A percentile compares a stretch with the other conserved stretches of the same genome.
Evolutionary conservation across 441 rosid genomes (phyloP).

Genomic region (Brassica hybrid): DNA sequence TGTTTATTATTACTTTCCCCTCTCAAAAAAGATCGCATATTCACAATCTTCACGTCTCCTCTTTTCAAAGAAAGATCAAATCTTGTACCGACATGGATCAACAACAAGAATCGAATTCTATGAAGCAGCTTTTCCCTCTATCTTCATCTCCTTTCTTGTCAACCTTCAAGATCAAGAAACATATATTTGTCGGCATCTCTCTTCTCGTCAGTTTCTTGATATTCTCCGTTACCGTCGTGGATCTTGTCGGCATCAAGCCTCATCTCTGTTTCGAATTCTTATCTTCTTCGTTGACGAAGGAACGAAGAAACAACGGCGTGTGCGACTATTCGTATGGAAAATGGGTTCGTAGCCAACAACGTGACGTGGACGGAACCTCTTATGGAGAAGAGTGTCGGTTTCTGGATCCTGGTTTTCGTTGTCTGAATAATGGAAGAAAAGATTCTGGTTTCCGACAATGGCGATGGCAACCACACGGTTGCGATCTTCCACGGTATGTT

Average conservation of each 20-base stretch:
- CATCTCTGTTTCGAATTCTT: slow-evolving; percentile 48
- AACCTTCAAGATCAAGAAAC: slow-evolving; percentile 39
- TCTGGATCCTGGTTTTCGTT: slow-evolving; percentile 86
- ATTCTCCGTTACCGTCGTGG: slow-evolving; percentile 32
- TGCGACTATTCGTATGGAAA: slow-evolving; percentile 75
- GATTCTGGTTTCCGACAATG: slow-evolving; percentile 70
- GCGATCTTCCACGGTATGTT: slow-evolving; percentile 78
- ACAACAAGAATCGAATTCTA: slow-evolving; percentile 31
- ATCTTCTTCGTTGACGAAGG: background rate
- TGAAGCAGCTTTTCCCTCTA: slow-evolving; percentile 32
- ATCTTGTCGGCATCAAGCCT: slow-evolving; percentile 36
- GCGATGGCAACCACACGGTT: slow-evolving; percentile 86
- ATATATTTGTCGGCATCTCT: slow-evolving; percentile 28
- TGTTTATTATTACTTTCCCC: slow-evolving; percentile 30
- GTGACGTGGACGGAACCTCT: slow-evolving; percentile 43
- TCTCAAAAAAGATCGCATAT: slow-evolving; percentile 26
- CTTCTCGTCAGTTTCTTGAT: slow-evolving; percentile 36
- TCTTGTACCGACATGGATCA: slow-evolving; percentile 36
- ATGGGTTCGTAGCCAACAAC: slow-evolving; percentile 57
- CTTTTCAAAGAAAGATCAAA: slow-evolving; percentile 13
- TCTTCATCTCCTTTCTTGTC: slow-evolving; percentile 32
- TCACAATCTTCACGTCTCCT: slow-evolving; percentile 36
- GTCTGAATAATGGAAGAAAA: slow-evolving; percentile 60
- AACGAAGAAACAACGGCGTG: background rate
- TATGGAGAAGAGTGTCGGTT: slow-evolving; percentile 77